Evolutionary conservation across 306 rosid species (phyloP).

Genomic region (Prunus armeniaca): DNA sequence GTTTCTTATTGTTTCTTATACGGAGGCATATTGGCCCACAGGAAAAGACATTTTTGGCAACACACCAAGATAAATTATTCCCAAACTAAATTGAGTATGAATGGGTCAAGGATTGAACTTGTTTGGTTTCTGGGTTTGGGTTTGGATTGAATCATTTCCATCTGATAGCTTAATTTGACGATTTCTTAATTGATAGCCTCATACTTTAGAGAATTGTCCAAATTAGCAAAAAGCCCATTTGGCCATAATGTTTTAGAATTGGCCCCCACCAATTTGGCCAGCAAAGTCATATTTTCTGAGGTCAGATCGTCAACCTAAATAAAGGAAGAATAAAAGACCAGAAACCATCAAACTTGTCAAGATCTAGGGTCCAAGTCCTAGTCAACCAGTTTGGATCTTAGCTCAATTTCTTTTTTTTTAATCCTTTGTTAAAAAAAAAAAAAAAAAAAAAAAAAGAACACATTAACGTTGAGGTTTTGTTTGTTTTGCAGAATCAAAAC

Average conservation of each 20-base stretch:
- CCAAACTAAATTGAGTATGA: background rate
- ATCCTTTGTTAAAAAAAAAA: too few relatives aligned
- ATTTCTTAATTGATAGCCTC: background rate
- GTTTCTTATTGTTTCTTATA: constrained; percentile 6
- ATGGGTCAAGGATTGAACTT: background rate
- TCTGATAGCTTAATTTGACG: background rate
- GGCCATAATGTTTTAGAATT: background rate
- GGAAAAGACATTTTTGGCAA: background rate
- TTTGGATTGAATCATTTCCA: background rate
- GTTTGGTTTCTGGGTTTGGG: background rate
- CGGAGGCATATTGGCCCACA: background rate
- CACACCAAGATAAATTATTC: background rate
- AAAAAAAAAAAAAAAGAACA: background rate
- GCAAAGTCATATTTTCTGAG: background rate
- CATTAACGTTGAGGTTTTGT: background rate
- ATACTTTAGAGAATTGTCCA: background rate
- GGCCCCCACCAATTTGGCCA: background rate
- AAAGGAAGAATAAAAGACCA: background rate
- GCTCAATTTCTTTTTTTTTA: background rate
- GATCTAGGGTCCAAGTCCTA: background rate
- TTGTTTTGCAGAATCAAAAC: constrained; percentile 1
- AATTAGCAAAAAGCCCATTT: background rate
- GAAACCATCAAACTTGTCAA: constrained; percentile 5
- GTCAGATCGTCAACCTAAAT: background rate
- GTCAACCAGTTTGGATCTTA: background rate